phyloP scores from a whole-genome alignment of 2,329 filamentous ascomycete species.

The Trichoderma atrobrunneum region DNA sequence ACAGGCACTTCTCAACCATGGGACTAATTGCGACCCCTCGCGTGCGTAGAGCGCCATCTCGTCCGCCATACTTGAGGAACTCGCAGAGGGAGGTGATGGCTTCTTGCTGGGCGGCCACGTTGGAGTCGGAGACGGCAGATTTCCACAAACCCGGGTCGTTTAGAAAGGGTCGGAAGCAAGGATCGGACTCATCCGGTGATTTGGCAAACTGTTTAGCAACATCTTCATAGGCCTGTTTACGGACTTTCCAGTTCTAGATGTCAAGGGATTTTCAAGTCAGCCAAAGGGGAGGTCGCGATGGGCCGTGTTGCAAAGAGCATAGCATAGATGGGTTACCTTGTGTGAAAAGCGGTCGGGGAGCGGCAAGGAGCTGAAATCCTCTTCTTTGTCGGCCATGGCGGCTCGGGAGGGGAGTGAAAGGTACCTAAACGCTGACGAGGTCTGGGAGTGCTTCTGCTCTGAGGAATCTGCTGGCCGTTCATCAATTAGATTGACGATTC shows the following conservation, averaged over 20 bases:
- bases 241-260: constrained; percentile 83
- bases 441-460: constrained; percentile 22
- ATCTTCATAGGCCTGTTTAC: constrained; percentile 93
- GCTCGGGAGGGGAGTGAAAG: constrained; percentile 22
- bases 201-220: constrained; percentile 81
- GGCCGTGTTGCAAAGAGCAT: constrained; percentile 14
- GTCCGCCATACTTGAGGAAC: constrained; percentile 87
- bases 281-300: not conserved
- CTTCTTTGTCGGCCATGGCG: constrained; percentile 76
- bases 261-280: not conserved
- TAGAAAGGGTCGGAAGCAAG: constrained; percentile 82
- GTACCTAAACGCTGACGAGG: constrained; percentile 3
- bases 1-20: constrained; percentile 87
- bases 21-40: constrained; percentile 70
- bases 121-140: constrained; percentile 85
- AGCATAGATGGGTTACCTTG: constrained; percentile 55
- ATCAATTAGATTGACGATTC: constrained; percentile 28
- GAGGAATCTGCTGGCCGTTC: constrained; percentile 11
- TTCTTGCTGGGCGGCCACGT: constrained; percentile 95
- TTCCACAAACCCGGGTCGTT: constrained; percentile 88
- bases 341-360: constrained; percentile 78
- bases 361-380: constrained; percentile 77
- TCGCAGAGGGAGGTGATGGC: constrained; percentile 83
- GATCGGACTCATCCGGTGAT: constrained; percentile 80
- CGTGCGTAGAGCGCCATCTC: constrained; percentile 74